These are phyloP conservation scores for Nepenthes gracilis DNA, from an alignment of 148 eudicot genomes.

Conservation along the genomic window DNA sequence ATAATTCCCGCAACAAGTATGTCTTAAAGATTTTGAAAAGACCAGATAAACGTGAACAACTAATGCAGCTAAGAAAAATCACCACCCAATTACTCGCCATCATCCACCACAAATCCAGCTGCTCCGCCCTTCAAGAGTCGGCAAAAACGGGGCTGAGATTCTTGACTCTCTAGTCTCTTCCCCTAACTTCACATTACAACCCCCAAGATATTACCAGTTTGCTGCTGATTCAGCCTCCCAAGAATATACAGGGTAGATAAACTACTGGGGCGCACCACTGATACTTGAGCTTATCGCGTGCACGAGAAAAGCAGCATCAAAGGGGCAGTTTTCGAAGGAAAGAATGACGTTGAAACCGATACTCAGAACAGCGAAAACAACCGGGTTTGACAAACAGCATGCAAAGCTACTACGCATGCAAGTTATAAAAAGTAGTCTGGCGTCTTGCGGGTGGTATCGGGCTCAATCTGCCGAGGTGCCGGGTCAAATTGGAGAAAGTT, in stretches of 20 bases:
- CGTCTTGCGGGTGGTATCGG: constrained; percentile 6
- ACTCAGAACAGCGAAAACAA: constrained; percentile 1
- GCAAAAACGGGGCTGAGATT: constrained; percentile 12
- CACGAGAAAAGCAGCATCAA: background rate
- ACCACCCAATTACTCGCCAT: too few relatives aligned
- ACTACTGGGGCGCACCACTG: constrained; percentile 10
- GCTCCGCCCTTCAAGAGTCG: background rate
- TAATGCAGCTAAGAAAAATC: too few relatives aligned
- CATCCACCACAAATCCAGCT: too few relatives aligned
- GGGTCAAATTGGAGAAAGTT: constrained; percentile 26
- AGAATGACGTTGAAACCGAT: constrained; percentile 7
- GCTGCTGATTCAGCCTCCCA: constrained; percentile 13
- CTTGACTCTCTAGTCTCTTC: constrained; percentile 7
- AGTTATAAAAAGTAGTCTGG: constrained; percentile 12
- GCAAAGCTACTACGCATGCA: constrained; percentile 2
- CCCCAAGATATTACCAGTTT: constrained; percentile 7
- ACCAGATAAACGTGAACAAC: too few relatives aligned
- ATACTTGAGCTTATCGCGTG: constrained; percentile 1
- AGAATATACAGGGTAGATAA: constrained; percentile 8
- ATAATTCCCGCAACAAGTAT: too few relatives aligned
- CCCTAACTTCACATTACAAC: constrained; percentile 7
- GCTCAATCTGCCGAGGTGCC: constrained; percentile 12
- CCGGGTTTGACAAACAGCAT: constrained; percentile 2
- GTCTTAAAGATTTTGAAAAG: too few relatives aligned
- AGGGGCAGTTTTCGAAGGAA: background rate